Percentiles rank a stretch among this genome's conserved stretches.
Conservation (phyloP, 306 rosid genomes). For the Casuarina equisetifolia region DNA sequence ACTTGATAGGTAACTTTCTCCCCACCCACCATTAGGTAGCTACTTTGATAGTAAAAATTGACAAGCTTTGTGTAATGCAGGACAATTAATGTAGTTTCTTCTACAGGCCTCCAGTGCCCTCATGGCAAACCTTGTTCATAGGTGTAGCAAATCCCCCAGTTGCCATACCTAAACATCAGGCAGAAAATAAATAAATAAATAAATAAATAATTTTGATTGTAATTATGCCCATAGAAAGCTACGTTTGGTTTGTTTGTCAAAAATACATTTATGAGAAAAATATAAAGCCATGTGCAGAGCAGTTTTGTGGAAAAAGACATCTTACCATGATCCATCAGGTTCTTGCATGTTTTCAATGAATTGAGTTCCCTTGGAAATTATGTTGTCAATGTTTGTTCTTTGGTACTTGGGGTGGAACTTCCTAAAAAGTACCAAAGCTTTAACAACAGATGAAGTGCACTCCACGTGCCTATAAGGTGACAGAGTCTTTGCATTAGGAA, state of each 20-base stretch:
- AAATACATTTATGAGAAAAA: too few species aligned
- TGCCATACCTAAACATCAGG: too few species aligned
- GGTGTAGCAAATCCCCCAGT: constrained; percentile 29
- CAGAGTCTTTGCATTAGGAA: not conserved
- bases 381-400: constrained; percentile 48
- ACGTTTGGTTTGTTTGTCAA: too few species aligned
- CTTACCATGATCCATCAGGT: constrained; percentile 79
- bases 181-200: too few species aligned
- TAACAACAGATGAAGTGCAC: constrained; percentile 60
- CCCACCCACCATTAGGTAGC: too few species aligned
- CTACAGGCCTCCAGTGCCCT: constrained; percentile 48
- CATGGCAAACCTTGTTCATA: constrained; percentile 69
- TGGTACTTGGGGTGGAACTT: constrained; percentile 57
- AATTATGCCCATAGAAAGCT: too few species aligned
- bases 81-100: constrained; percentile 31
- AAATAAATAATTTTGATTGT: too few species aligned
- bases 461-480: constrained; percentile 48
- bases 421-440: constrained; percentile 26
- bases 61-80: too few species aligned
- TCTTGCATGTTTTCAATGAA: constrained; percentile 51
- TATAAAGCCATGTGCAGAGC: too few species aligned
- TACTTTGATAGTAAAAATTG: too few species aligned
- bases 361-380: constrained; percentile 43
- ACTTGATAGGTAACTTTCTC: too few species aligned
- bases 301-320: not conserved